Percentiles rank a stretch among this genome's conserved stretches.
Conservation (phyloP, 2,329 filamentous ascomycete genomes). For the Phyllosticta paracitricarpa region DNA sequence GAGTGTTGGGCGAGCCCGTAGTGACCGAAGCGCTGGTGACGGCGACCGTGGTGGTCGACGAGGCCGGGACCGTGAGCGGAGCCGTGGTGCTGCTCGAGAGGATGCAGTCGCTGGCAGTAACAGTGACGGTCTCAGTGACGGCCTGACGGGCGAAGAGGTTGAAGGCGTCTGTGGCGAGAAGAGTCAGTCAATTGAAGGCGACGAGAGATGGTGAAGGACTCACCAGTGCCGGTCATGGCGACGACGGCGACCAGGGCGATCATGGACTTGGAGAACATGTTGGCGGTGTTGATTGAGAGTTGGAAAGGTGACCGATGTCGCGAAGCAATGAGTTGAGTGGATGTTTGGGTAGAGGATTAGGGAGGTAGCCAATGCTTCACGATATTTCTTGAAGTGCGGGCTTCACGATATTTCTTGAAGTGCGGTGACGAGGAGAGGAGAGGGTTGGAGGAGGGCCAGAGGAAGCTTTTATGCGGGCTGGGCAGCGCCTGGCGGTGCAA, state of each 20-base stretch:
- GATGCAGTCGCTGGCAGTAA: not conserved
- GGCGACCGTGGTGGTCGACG: not conserved
- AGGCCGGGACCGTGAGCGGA: not conserved
- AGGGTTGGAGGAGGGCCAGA: not conserved
- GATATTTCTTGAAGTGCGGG: not conserved
- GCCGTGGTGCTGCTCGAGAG: not conserved
- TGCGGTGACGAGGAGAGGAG: not conserved
- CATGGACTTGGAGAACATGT: slow-evolving; percentile 7
- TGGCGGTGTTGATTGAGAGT: not conserved
- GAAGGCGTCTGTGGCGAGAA: not conserved
- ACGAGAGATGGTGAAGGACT: not conserved
- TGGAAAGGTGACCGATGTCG: not conserved
- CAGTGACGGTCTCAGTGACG: not conserved
- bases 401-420: not conserved
- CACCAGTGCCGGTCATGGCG: not conserved
- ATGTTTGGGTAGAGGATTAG: not conserved
- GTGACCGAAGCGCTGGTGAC: not conserved
- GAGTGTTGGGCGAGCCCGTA: not conserved
- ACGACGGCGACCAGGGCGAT: not conserved
- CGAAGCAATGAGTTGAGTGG: not conserved
- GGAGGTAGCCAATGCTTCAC: not conserved
- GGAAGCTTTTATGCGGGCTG: not conserved
- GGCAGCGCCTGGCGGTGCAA: too few relatives aligned
- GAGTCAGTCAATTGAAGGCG: not conserved
- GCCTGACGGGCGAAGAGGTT: slow-evolving; percentile 5